A percentile compares a stretch with the other conserved stretches of the same genome.
Conservation (phyloP, 225 moss, liverwort and hornwort species). For the Antitrichia curtipendula region DNA sequence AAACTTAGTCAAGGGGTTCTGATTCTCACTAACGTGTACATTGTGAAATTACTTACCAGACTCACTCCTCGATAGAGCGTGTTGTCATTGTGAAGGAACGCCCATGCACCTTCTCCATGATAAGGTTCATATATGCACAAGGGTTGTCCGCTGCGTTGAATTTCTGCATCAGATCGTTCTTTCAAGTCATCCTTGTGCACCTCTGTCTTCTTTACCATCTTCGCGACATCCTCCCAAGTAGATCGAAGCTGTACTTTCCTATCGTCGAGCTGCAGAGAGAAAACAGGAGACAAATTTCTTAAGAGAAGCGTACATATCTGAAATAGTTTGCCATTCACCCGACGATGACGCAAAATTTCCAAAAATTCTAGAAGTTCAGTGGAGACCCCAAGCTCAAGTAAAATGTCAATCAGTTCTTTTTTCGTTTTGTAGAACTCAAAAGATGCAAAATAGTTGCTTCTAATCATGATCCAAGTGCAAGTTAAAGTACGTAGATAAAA, state of each 20-base stretch:
- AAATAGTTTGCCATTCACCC: background rate
- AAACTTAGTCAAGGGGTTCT: background rate
- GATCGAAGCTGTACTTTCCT: slow-evolving; percentile 40
- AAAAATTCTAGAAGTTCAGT: background rate
- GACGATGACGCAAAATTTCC: background rate
- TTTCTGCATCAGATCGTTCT: slow-evolving; percentile 62
- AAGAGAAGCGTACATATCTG: background rate
- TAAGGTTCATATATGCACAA: slow-evolving; percentile 81
- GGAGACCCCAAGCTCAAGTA: background rate
- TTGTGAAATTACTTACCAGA: slow-evolving; percentile 40
- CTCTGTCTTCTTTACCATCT: slow-evolving; percentile 73
- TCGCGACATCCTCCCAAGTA: slow-evolving; percentile 68
- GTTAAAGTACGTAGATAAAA: background rate
- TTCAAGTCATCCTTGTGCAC: slow-evolving; percentile 54
- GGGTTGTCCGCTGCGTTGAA: slow-evolving; percentile 75
- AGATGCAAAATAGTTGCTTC: background rate
- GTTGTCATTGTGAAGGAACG: slow-evolving; percentile 62
- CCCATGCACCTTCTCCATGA: slow-evolving; percentile 67
- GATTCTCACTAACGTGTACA: background rate
- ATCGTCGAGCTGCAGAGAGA: slow-evolving; percentile 45
- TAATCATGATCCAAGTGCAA: background rate
- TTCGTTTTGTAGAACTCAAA: background rate
- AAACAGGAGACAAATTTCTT: background rate
- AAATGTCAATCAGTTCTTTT: background rate
- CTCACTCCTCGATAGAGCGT: slow-evolving; percentile 73